Base-by-base conservation (phyloP, 441 rosid genomes). In the Aleurites moluccanus region DNA sequence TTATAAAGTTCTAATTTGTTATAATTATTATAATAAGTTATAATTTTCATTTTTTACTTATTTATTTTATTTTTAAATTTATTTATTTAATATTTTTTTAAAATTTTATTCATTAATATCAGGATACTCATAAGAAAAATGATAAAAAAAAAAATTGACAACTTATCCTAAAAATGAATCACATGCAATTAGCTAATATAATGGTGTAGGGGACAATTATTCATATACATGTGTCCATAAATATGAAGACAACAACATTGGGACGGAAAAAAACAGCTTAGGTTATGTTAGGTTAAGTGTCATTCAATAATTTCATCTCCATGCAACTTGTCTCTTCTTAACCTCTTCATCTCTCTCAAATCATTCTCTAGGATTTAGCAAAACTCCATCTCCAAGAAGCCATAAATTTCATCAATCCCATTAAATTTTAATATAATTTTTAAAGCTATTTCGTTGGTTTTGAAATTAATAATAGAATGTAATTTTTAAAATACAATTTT, bases 171-270 rank as follows among this genome's bases (percentile, higher is more conserved):
- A 70, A 53, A 69, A 53, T 20, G 49, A n/a, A 21, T 35, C 15
- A 50, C 57, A 69, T 66, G 71, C 28, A 28, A 52, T 65, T 55
- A 9, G 9, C 3, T 72, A 25, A 10, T 45, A 45, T 14, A 59
- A 49, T 55, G 20, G 16, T 14, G 52, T 73, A 40, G 30, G 75
- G 73, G 77, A 23, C 65, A 82, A 69, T 79, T 25, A 80, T 72
- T 66, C 50, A 73, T 47, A 73, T 53, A 73, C 78, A 1, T 47
- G 68, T 77, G 81, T 78, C 85, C 72, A 84, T 56, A 42, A 67
- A 82, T 52, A 83, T 69, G 28, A 42, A 66, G 85, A 87, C 92
- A 90, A 84, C 21, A 61, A 86, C 87, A 83, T 82, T 63, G 88
- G 79, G 86, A 84, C 74, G 71, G 49, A 74, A 10, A 80, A 73